Evolutionary conservation across 1,139 yeast species (phyloP).

Genomic region (Kodamaea alishanica): DNA sequence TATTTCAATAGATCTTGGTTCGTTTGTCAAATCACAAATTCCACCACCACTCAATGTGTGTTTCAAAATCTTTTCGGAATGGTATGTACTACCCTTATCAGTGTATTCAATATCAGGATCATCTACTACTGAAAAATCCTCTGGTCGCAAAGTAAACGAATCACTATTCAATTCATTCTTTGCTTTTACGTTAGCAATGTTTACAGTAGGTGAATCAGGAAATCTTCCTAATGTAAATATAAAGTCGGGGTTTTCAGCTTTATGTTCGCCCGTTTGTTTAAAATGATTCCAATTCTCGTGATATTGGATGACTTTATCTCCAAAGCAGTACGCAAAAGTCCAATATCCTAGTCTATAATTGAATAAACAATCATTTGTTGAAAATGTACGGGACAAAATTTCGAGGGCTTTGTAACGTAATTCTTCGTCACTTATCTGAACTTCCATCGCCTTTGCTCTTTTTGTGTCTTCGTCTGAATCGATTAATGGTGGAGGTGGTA

Average conservation of each 20-base stretch:
- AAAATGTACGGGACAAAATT: constrained; percentile 21
- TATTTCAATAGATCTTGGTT: constrained; percentile 59
- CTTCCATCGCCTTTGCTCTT: constrained; percentile 1
- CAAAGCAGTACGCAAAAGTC: constrained; percentile 60
- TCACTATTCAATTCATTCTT: constrained; percentile 3
- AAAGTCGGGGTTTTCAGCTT: constrained; percentile 35
- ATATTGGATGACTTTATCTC: constrained; percentile 55
- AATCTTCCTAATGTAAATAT: constrained; percentile 48
- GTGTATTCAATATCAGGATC: constrained; percentile 18
- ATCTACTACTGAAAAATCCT: constrained; percentile 23
- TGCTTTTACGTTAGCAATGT: constrained; percentile 7
- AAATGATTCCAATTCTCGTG: constrained; percentile 36
- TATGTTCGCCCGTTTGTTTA: constrained; percentile 24
- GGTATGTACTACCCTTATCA: constrained; percentile 10
- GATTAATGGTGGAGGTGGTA: constrained; percentile 8
- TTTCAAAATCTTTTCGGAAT: constrained; percentile 35
- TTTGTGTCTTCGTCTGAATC: background rate
- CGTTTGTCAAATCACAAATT: constrained; percentile 66
- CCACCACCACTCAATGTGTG: constrained; percentile 61
- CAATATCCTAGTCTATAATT: constrained; percentile 51
- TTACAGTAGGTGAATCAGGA: constrained; percentile 20
- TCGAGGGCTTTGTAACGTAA: constrained; percentile 23
- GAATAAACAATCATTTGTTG: constrained; percentile 29
- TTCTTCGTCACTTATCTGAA: constrained; percentile 10
- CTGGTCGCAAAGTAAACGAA: constrained; percentile 6